phyloP scores from a whole-genome alignment of 805 yeast genomes.

The Yamadazyma ubonensis region DNA sequence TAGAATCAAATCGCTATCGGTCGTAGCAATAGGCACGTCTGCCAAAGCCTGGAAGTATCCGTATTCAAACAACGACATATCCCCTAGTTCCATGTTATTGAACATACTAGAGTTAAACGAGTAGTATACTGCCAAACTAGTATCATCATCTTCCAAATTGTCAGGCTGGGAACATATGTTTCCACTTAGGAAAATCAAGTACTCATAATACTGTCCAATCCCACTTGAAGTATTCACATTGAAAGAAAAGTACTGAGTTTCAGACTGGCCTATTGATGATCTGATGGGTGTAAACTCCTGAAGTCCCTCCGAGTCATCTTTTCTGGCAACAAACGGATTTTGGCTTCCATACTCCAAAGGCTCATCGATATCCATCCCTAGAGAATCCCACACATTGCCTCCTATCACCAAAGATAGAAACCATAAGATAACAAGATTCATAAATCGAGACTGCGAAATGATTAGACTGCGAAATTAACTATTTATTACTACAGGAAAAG shows the following conservation, averaged over 20 bases:
- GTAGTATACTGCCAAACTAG: constrained; percentile 36
- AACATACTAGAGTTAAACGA: constrained; percentile 39
- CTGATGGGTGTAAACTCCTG: constrained; percentile 38
- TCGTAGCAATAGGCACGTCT: constrained; percentile 27
- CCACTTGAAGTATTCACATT: constrained; percentile 46
- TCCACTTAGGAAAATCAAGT: constrained; percentile 50
- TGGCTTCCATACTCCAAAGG: constrained; percentile 13
- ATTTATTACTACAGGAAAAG: constrained; percentile 20
- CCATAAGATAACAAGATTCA: background rate
- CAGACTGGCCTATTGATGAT: constrained; percentile 34
- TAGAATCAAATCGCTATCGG: constrained; percentile 19
- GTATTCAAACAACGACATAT: constrained; percentile 27
- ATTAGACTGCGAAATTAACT: background rate
- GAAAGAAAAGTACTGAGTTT: constrained; percentile 43
- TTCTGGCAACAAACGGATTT: background rate
- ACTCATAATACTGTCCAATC: constrained; percentile 45
- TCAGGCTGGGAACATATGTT: constrained; percentile 45
- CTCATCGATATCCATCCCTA: constrained; percentile 2
- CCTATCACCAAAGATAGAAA: background rate
- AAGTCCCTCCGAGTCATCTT: constrained; percentile 25
- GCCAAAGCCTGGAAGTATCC: constrained; percentile 44
- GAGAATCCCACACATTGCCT: background rate
- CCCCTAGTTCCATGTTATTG: constrained; percentile 24
- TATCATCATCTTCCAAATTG: constrained; percentile 21
- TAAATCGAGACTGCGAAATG: constrained; percentile 2